phyloP scores from a whole-genome alignment of 306 rosid species.

The Rosa rugosa region DNA sequence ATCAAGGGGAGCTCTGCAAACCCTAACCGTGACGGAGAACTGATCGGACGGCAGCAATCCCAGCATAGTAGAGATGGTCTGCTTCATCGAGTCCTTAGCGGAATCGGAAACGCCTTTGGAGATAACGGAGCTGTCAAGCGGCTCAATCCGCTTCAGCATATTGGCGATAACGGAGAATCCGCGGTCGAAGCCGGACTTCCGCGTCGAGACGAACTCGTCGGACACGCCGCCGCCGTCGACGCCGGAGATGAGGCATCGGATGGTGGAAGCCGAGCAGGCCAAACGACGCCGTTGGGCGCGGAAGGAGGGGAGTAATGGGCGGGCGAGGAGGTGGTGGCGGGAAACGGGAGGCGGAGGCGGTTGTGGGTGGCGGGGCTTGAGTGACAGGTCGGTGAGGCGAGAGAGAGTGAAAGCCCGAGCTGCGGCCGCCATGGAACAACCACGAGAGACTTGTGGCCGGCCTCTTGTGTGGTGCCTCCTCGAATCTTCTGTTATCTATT shows the following conservation, averaged over 20 bases:
- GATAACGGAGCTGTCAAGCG: slow-evolving; percentile 75
- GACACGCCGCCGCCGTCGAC: slow-evolving; percentile 73
- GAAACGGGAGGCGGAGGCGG: slow-evolving; percentile 28
- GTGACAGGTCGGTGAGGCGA: slow-evolving; percentile 50
- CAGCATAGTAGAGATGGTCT: slow-evolving; percentile 92
- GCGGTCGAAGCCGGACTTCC: slow-evolving; percentile 59
- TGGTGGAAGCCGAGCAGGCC: slow-evolving; percentile 11
- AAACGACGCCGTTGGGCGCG: slow-evolving; percentile 27
- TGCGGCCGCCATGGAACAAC: slow-evolving; percentile 56
- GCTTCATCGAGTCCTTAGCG: slow-evolving; percentile 89
- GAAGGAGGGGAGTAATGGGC: slow-evolving; percentile 17
- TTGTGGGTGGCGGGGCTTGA: slow-evolving; percentile 41
- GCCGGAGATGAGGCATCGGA: slow-evolving; percentile 60
- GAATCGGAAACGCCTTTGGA: slow-evolving; percentile 79
- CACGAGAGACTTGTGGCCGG: too few relatives aligned
- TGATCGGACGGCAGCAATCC: slow-evolving; percentile 91
- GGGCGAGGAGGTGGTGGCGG: slow-evolving; percentile 22
- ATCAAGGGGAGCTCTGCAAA: slow-evolving; percentile 62
- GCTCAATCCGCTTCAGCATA: slow-evolving; percentile 82
- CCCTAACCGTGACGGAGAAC: slow-evolving; percentile 66
- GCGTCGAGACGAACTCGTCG: slow-evolving; percentile 86
- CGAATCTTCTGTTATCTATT: slow-evolving; percentile 21
- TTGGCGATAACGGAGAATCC: slow-evolving; percentile 85
- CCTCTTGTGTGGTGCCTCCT: neutral
- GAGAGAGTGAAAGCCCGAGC: slow-evolving; percentile 62